These are phyloP conservation scores for Ustilago nuda DNA, from an alignment of 1,284 basidiomycete species.

Conservation along the genomic window DNA sequence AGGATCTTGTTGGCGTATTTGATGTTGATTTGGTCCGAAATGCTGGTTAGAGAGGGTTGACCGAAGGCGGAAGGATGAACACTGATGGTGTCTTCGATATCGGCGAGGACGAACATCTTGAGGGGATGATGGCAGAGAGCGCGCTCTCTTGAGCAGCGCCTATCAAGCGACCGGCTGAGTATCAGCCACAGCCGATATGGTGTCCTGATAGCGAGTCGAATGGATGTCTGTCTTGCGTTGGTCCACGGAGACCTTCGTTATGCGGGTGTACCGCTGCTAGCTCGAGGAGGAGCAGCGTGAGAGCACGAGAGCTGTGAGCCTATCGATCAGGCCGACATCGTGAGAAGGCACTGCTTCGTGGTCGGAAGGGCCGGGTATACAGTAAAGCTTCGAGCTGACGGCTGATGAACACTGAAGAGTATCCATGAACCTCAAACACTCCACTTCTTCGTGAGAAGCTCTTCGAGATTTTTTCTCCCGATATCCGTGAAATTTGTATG, in stretches of 20 bases:
- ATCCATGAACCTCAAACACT: constrained; percentile 8
- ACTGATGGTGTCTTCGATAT: constrained; percentile 78
- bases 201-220: too few species aligned
- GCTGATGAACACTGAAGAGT: not conserved
- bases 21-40: constrained; percentile 84
- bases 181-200: too few species aligned
- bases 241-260: not conserved
- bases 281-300: not conserved
- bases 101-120: constrained; percentile 60
- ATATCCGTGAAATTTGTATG: constrained; percentile 20
- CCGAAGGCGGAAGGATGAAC: constrained; percentile 82
- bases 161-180: too few species aligned
- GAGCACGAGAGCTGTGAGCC: not conserved
- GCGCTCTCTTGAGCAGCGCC: too few species aligned
- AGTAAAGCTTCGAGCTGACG: not conserved
- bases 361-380: not conserved
- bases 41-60: constrained; percentile 77
- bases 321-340: constrained; percentile 15
- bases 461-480: constrained; percentile 27
- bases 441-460: constrained; percentile 24
- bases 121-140: not conserved
- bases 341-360: not conserved
- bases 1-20: constrained; percentile 94
- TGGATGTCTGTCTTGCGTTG: not conserved
- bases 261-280: constrained; percentile 1